phyloP scores from a whole-genome alignment of 352 stramenopile genomes.

The Phytopythium chamaehyphon region DNA sequence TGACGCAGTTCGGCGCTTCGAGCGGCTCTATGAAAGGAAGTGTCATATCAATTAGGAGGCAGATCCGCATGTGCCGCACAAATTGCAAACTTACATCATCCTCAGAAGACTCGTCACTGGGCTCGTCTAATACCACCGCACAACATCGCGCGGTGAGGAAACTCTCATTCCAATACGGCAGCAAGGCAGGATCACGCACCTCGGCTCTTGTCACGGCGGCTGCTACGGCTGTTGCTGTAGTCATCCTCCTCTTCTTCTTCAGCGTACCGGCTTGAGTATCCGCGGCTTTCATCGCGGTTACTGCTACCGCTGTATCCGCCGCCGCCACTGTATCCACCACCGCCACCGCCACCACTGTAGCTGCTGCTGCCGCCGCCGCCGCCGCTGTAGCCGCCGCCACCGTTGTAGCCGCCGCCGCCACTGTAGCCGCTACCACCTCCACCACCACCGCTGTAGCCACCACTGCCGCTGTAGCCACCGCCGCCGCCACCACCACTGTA shows the following conservation, averaged over 20 bases:
- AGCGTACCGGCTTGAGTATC: conserved; percentile 69
- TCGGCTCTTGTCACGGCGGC: conserved; percentile 35
- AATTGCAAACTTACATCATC: conserved; percentile 39
- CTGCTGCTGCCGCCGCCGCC: conserved; percentile 34
- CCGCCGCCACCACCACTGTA: conserved; percentile 24
- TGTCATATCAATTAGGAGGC: no score
- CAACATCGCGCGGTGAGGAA: no score
- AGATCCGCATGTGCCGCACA: no score
- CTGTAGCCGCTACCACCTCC: neutral
- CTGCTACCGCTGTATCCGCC: conserved; percentile 18
- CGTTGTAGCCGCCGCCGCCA: conserved; percentile 19
- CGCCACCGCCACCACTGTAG: conserved; percentile 14
- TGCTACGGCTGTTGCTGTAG: conserved; percentile 30
- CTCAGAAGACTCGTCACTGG: conserved; percentile 66
- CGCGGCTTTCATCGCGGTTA: conserved; percentile 17
- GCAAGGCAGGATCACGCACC: conserved; percentile 9
- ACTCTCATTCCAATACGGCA: neutral
- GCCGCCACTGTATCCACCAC: conserved; percentile 7
- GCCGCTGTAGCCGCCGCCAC: conserved; percentile 18
- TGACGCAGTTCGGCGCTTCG: conserved; percentile 55
- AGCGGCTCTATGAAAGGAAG: conserved; percentile 14
- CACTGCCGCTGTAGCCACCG: conserved; percentile 7
- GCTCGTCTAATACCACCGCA: conserved; percentile 29
- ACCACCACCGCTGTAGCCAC: conserved; percentile 15
- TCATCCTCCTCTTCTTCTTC: conserved; percentile 63